These are phyloP conservation scores for Suillus paluster DNA, from an alignment of 768 basidiomycete species.

Conservation along the genomic window DNA sequence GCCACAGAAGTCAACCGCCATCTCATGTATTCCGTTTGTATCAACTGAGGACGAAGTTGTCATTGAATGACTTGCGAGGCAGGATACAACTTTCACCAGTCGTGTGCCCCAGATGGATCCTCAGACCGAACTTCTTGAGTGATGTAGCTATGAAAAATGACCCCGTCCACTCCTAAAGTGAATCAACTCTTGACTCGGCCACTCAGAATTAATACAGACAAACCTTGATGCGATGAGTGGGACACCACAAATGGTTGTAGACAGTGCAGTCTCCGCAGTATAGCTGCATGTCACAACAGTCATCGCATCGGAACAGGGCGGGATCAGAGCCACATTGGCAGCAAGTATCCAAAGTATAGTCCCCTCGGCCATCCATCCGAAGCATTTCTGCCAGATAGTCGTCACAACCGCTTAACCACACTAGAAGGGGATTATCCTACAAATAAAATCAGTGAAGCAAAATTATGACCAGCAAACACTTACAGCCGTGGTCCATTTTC, in stretches of 20 bases:
- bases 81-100: slow-evolving; percentile 16
- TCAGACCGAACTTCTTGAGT: slow-evolving; percentile 24
- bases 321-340: background rate
- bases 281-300: slow-evolving; percentile 3
- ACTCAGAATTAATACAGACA: background rate
- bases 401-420: slow-evolving; percentile 6
- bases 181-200: background rate
- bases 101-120: slow-evolving; percentile 27
- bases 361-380: slow-evolving; percentile 8
- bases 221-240: slow-evolving; percentile 13
- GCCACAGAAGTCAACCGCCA: slow-evolving; percentile 20
- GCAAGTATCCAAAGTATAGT: background rate
- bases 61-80: slow-evolving; percentile 1
- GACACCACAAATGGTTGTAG: background rate
- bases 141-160: slow-evolving; percentile 16
- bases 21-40: slow-evolving; percentile 26
- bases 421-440: background rate
- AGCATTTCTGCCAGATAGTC: slow-evolving; percentile 11
- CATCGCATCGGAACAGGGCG: background rate
- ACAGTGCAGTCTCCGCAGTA: slow-evolving; percentile 4
- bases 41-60: slow-evolving; percentile 25
- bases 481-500: too few relatives aligned
- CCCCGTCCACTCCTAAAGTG: slow-evolving; percentile 23
- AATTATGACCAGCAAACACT: too few relatives aligned
- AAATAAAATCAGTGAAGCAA: too few relatives aligned